Evolutionary conservation across 2,329 filamentous ascomycete genomes (phyloP), one percentile per base, ranked within the genome.

Genomic region (Aspergillus texensis): DNA sequence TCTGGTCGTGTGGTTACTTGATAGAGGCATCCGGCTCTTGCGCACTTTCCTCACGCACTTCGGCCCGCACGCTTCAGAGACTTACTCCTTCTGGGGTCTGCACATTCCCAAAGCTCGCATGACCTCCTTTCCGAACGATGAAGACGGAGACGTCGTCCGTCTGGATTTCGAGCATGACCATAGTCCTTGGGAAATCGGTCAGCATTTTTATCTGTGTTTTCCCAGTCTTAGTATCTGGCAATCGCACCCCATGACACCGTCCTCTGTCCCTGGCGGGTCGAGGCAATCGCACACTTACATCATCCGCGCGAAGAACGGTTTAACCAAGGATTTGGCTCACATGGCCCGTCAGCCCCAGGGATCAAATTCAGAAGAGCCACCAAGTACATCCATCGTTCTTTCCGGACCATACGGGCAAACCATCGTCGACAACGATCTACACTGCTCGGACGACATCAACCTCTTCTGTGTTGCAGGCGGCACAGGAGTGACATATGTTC

Each of bases 131-230:
- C 77, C 80, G 1, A 86, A 89, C 59, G 71, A 78, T 1, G 81
- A 84, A n/a, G 77, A 86, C 59, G 88, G 87, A 6, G 84, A 88
- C 63, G 83, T 92, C 0, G 78, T 92, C 1, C 83, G 90, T 1
- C 77, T 93, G 4, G 89, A 92, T 60, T 87, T 92, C 63, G 77
- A 84, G 1, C 87, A 90, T 66, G 77, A 82, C 2, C 87, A 90
- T 58, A 81, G 83, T 32, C 74, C 84, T 0, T 92, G 89, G 89
- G 78, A 81, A 14, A 79, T 90, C 14, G 89, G 90, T 11, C 87
- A 92, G 75, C 90, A 92, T 71, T 92, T 90, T 74, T 92, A 87
- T 70, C 79, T 92, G 19, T 89, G 85, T 73, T 92, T 92, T 69
- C 81, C 87, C 0, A 84, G 88, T 64, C 80, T 86, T 36, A 89